Conservation (phyloP, 2,329 filamentous ascomycete species). For the Xylariaceae sp. region DNA sequence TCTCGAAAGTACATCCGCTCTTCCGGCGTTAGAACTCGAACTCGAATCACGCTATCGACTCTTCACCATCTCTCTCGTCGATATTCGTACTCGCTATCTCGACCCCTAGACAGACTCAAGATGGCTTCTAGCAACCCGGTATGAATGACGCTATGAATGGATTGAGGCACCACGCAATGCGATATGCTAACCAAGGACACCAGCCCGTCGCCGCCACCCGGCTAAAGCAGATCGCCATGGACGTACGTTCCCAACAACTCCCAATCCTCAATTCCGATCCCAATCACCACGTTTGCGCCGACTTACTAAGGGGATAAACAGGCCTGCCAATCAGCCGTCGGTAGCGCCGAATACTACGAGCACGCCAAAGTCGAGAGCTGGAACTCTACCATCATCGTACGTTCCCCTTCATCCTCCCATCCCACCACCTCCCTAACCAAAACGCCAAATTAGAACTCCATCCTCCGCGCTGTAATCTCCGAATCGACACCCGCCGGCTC, state of each 20-base stretch:
- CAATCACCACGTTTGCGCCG: constrained; percentile 1
- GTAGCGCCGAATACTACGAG: constrained; percentile 72
- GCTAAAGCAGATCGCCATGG: constrained; percentile 78
- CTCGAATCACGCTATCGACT: no score
- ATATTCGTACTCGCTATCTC: no score
- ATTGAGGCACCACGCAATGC: background rate
- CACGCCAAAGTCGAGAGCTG: constrained; percentile 79
- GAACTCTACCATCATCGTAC: constrained; percentile 91
- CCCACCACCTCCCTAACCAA: background rate
- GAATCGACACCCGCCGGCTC: constrained; percentile 59
- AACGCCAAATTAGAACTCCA: constrained; percentile 53
- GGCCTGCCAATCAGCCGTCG: constrained; percentile 79
- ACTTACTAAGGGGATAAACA: constrained; percentile 36
- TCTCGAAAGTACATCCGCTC: no score
- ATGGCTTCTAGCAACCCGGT: constrained; percentile 23
- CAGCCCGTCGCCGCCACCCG: constrained; percentile 72
- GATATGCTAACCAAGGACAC: constrained; percentile 13
- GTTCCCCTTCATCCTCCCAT: constrained; percentile 30
- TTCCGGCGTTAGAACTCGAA: no score
- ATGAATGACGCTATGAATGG: constrained; percentile 11
- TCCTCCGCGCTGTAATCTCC: constrained; percentile 71
- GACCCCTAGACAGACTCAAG: no score
- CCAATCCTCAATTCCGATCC: background rate
- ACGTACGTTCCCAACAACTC: constrained; percentile 51
- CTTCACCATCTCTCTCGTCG: no score